phyloP scores from a whole-genome alignment of 441 rosid species.

The Corymbia citriodora region DNA sequence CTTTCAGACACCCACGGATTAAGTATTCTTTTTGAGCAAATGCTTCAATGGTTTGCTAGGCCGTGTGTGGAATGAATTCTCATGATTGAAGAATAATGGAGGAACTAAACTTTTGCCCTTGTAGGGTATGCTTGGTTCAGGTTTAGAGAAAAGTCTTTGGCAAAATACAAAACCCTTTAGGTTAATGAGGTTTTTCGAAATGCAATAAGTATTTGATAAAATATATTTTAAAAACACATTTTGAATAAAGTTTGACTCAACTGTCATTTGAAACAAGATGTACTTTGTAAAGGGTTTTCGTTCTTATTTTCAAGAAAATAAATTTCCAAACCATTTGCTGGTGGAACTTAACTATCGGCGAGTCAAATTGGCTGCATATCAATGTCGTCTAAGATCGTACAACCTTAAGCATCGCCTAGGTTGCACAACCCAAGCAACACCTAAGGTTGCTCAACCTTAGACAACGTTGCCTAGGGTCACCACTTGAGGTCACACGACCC shows the following conservation, averaged over 20 bases:
- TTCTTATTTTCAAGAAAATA: too few relatives aligned
- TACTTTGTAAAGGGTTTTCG: not conserved
- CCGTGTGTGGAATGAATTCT: not conserved
- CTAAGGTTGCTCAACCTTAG: too few relatives aligned
- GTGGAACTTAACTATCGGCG: accelerated
- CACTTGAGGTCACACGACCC: not conserved
- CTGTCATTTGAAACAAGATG: not conserved
- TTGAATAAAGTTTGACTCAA: not conserved
- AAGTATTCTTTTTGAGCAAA: not conserved
- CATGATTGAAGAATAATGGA: not conserved
- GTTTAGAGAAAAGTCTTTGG: not conserved
- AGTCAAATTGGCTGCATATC: not conserved
- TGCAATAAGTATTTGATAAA: not conserved
- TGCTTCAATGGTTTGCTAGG: not conserved
- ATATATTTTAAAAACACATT: not conserved
- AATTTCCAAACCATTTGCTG: too few relatives aligned
- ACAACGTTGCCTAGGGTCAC: not conserved
- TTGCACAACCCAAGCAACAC: not conserved
- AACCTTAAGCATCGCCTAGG: not conserved
- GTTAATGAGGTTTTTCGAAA: too few relatives aligned
- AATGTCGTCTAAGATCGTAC: not conserved
- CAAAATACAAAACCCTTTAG: not conserved
- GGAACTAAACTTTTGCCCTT: not conserved
- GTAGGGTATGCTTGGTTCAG: not conserved
- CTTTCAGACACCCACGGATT: not conserved